Conservation (phyloP, 495 filamentous ascomycete species). For the Aspergillus steynii region DNA sequence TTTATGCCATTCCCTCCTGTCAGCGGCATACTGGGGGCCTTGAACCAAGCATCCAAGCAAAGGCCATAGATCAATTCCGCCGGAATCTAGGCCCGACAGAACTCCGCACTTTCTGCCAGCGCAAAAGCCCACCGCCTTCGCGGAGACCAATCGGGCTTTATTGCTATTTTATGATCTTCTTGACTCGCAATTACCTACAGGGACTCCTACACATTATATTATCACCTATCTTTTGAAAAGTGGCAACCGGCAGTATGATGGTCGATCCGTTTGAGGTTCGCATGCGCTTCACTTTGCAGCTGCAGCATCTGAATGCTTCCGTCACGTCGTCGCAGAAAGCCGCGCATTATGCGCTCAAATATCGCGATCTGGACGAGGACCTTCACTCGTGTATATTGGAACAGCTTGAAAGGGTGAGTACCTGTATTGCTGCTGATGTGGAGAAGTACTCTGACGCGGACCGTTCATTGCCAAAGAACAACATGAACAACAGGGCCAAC, state of each 20-base stretch:
- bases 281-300: constrained; percentile 88
- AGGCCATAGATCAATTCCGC: not conserved
- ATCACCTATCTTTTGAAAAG: constrained; percentile 2
- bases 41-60: no score
- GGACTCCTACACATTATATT: not conserved
- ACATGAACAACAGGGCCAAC: constrained; percentile 95
- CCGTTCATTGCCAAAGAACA: constrained; percentile 55
- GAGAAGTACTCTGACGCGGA: not conserved
- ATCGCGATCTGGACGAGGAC: constrained; percentile 92
- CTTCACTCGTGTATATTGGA: constrained; percentile 96
- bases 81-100: not conserved
- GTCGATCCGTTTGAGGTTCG: constrained; percentile 97
- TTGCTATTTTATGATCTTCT: not conserved
- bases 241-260: constrained; percentile 50
- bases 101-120: constrained; percentile 25
- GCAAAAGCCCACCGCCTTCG: constrained; percentile 15
- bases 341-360: constrained; percentile 90
- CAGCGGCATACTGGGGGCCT: no score
- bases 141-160: constrained; percentile 3
- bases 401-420: constrained; percentile 77
- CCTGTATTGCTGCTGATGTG: not conserved
- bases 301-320: constrained; percentile 86
- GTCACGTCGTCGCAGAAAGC: constrained; percentile 87
- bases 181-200: not conserved
- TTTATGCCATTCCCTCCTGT: no score